A percentile compares a stretch with the other conserved stretches of the same genome.
Conservation (phyloP, 352 stramenopile genomes). For the Pythium dissotocum region DNA sequence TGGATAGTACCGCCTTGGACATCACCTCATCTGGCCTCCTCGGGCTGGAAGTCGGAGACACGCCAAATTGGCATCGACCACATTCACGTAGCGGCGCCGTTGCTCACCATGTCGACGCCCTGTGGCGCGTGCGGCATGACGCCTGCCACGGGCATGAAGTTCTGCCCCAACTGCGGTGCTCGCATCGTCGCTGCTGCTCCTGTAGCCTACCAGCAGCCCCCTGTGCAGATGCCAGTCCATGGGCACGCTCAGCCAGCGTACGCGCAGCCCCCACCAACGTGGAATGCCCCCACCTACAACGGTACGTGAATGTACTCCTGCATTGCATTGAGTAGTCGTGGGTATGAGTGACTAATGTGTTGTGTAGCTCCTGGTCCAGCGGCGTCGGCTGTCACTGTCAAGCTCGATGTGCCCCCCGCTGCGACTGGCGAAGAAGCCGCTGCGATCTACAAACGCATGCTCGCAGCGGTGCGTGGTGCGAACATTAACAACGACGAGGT, state of each 20-base stretch:
- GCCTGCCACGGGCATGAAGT: constrained; percentile 33
- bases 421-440: constrained; percentile 71
- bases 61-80: not conserved
- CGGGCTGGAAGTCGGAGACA: not conserved
- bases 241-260: not conserved
- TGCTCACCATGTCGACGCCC: constrained; percentile 24
- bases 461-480: constrained; percentile 71
- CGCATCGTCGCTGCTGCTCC: constrained; percentile 21
- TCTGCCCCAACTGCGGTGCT: constrained; percentile 58
- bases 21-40: constrained; percentile 3
- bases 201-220: constrained; percentile 11
- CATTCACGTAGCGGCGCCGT: not conserved
- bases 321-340: not conserved
- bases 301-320: too few relatives aligned
- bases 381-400: not conserved
- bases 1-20: constrained; percentile 8
- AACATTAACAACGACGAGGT: constrained; percentile 77
- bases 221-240: not conserved
- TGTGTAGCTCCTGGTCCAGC: not conserved
- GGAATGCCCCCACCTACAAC: constrained; percentile 3
- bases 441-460: constrained; percentile 79
- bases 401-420: constrained; percentile 51
- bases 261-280: constrained; percentile 1
- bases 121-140: constrained; percentile 49
- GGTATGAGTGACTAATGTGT: not conserved